Conservation (phyloP, 768 basidiomycete species). For the Collybia mongolica region DNA sequence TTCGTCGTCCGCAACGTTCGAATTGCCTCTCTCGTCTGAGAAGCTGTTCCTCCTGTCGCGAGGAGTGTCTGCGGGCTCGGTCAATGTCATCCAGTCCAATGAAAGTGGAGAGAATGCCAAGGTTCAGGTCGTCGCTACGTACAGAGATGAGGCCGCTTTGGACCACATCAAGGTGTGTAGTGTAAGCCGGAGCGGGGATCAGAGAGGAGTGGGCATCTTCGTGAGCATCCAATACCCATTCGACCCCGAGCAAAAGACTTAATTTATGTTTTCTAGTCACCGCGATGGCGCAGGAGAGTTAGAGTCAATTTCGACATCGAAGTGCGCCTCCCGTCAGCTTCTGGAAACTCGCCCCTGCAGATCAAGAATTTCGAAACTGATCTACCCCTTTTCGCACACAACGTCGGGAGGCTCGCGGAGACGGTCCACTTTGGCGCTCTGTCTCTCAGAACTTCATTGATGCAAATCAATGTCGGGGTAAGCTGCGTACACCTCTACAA, state of each 20-base stretch:
- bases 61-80: neutral
- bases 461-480: constrained; percentile 1
- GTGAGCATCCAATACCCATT: constrained; percentile 13
- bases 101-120: constrained; percentile 9
- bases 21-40: neutral
- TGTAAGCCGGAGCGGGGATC: constrained; percentile 17
- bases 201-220: constrained; percentile 34
- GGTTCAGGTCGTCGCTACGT: constrained; percentile 23
- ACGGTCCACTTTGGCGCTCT: neutral
- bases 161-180: constrained; percentile 25
- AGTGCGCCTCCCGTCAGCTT: neutral
- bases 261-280: neutral
- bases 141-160: constrained; percentile 17
- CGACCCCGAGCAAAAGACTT: neutral
- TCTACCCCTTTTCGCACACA: constrained; percentile 37
- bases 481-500: neutral
- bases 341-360: constrained; percentile 12
- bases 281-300: constrained; percentile 22
- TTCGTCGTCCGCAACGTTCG: neutral
- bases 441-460: neutral
- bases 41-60: neutral
- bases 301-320: neutral
- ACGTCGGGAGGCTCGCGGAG: constrained; percentile 21
- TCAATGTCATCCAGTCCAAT: neutral
- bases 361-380: constrained; percentile 42